Evolutionary conservation across 1,139 yeast species (phyloP).

Genomic region (Arxiozyma slooffiae): DNA sequence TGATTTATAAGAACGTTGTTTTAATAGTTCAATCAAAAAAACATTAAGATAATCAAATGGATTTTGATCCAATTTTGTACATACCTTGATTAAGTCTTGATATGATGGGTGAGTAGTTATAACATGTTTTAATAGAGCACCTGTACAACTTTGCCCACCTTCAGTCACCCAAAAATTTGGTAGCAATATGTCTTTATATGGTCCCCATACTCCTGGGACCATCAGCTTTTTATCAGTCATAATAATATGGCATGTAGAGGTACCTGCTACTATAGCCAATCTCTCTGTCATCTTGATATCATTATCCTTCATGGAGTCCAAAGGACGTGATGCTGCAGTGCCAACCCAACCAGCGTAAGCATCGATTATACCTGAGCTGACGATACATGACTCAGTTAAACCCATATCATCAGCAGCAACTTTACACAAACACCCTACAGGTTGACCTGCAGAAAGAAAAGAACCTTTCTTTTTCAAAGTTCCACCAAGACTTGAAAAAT

Average conservation of each 20-base stretch:
- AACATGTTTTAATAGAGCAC: conserved; percentile 88
- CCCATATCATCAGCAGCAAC: conserved; percentile 79
- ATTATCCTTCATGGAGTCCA: conserved; percentile 45
- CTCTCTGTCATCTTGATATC: conserved; percentile 45
- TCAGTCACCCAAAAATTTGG: conserved; percentile 94
- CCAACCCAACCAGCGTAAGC: conserved; percentile 99
- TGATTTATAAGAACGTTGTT: conserved; percentile 49
- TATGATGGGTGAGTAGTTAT: conserved; percentile 83
- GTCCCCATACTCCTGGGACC: conserved; percentile 98
- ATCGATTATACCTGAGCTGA: conserved; percentile 92
- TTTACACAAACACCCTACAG: conserved; percentile 60
- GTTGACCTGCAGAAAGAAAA: conserved; percentile 80
- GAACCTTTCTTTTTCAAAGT: conserved; percentile 34
- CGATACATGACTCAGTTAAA: conserved; percentile 65
- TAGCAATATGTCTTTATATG: conserved; percentile 84
- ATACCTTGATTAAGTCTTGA: conserved; percentile 51
- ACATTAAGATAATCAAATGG: conserved; percentile 77
- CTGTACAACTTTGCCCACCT: conserved; percentile 97
- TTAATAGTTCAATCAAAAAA: conserved; percentile 57
- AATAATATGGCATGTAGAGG: conserved; percentile 92
- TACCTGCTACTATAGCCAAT: conserved; percentile 95
- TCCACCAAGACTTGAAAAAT: conserved; percentile 78
- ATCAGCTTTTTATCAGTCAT: conserved; percentile 78
- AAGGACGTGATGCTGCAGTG: conserved; percentile 79
- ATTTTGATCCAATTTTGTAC: conserved; percentile 58